Evolutionary conservation across 2,329 filamentous ascomycete genomes (phyloP), one percentile per base, ranked within the genome.

Genomic region (Trichoderma sp.): DNA sequence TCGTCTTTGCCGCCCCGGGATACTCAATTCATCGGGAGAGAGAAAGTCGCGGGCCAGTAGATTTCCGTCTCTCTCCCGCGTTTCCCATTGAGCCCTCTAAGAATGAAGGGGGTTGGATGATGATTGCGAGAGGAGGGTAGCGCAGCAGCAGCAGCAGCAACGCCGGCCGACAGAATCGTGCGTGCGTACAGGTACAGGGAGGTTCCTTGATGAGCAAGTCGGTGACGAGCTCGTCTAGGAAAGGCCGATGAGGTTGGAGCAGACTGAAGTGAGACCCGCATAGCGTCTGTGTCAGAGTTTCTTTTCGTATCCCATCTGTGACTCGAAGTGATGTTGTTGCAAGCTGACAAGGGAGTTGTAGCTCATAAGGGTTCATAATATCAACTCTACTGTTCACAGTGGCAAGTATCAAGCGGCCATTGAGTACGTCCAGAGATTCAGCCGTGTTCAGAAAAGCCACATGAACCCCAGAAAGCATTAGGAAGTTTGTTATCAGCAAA

Each of bases 61-160:
- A 26, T 43, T 47, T 15, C 7, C 18, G 18, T 34, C 34, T 26
- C 56, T 60, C 34, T 60, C 65, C 65, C 36, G 36, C 36, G 47
- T 68, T 21, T 32, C 7, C 26, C 12, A 9, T 21, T 34, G n/a
- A 24, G 5, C 34, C 39, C 43, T 30, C n/a, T 11, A 32, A 30
- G 51, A 67, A 51, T 12, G 26, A 32, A 24, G 43, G 62, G 30
- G 51, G 32, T 57, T 63, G 58, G 32, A 43, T n/a, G 30, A 67
- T 18, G 21, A 67, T 57, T 26, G 62, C 36, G 39, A 51, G n/a
- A 26, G 39, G 69, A 43, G 32, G 69, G 60, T 65, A 47, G 34
- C 43, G 61, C 69, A 71, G 62, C 69, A 71, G 62, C 61, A 56
- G 61, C 69, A 71, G 62, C 69, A 66, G 36, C 61, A 24, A 12